phyloP scores from a whole-genome alignment of 352 stramenopile species.

The Albugo laibachii region DNA sequence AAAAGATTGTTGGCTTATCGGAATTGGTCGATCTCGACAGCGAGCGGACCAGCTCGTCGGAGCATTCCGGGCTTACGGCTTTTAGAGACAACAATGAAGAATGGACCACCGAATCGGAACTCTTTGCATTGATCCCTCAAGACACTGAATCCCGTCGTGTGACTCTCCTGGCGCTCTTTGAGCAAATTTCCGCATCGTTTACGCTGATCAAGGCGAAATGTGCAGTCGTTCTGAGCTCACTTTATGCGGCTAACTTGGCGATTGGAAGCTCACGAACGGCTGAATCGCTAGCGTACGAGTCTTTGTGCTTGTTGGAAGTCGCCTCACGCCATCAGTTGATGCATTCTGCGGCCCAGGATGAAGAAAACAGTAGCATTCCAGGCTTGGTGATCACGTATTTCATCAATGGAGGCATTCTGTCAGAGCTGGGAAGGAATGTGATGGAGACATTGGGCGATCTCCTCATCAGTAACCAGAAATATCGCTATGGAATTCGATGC shows the following conservation, averaged over 20 bases:
- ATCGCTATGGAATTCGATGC: slow-evolving; percentile 63
- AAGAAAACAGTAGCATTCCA: slow-evolving; percentile 9
- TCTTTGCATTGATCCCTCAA: slow-evolving; percentile 32
- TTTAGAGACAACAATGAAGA: slow-evolving; percentile 4
- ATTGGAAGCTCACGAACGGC: slow-evolving; percentile 23
- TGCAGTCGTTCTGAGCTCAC: slow-evolving; percentile 30
- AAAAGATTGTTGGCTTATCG: slow-evolving; percentile 34
- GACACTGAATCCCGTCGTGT: slow-evolving; percentile 17
- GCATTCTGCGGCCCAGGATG: slow-evolving; percentile 5
- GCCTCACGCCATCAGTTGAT: slow-evolving; percentile 16
- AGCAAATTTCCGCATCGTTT: slow-evolving; percentile 23
- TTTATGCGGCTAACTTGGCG: slow-evolving; percentile 14
- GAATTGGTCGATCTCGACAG: slow-evolving; percentile 55
- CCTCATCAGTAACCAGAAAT: slow-evolving; percentile 74
- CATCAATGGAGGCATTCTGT: slow-evolving; percentile 55
- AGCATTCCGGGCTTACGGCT: too few species aligned
- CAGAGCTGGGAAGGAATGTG: slow-evolving; percentile 38
- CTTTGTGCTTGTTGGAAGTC: slow-evolving; percentile 39
- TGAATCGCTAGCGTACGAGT: slow-evolving; percentile 57
- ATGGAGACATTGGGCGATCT: slow-evolving; percentile 57
- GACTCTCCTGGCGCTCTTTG: slow-evolving; percentile 34
- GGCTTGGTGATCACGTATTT: slow-evolving; percentile 32
- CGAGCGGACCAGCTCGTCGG: too few species aligned
- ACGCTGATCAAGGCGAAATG: slow-evolving; percentile 62
- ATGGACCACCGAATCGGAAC: slow-evolving; percentile 19